phyloP scores from a whole-genome alignment of 1,284 basidiomycete genomes.

The Trichosporon sp. region DNA sequence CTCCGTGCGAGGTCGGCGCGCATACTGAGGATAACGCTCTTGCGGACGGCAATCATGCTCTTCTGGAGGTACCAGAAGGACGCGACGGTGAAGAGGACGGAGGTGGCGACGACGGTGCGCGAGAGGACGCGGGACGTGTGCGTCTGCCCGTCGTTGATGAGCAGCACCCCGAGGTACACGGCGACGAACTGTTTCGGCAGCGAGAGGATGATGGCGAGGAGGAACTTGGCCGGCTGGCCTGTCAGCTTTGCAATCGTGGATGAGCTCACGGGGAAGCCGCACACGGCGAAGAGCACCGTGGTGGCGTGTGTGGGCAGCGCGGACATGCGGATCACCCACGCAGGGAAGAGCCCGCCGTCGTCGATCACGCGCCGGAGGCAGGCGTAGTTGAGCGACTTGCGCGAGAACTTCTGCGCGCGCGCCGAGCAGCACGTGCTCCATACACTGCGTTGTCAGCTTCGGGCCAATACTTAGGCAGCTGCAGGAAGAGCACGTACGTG shows the following conservation, averaged over 20 bases:
- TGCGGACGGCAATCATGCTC: constrained; percentile 31
- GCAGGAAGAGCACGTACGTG: constrained; percentile 16
- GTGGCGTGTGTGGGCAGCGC: constrained; percentile 40
- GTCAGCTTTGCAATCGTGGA: background rate
- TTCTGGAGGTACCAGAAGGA: constrained; percentile 31
- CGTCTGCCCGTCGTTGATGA: background rate
- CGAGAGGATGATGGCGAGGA: constrained; percentile 39
- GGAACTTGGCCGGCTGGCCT: constrained; percentile 36
- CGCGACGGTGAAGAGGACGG: constrained; percentile 29
- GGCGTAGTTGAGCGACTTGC: constrained; percentile 45
- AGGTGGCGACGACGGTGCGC: constrained; percentile 26
- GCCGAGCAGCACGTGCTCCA: constrained; percentile 45
- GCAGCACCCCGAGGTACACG: constrained; percentile 26
- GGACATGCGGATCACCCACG: constrained; percentile 36
- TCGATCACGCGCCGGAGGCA: constrained; percentile 41
- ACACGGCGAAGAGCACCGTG: constrained; percentile 48
- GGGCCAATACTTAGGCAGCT: background rate
- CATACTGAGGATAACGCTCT: constrained; percentile 29
- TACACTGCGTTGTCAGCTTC: constrained; percentile 19
- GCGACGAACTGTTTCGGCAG: constrained; percentile 47
- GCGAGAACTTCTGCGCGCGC: constrained; percentile 40
- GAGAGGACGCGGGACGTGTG: constrained; percentile 23
- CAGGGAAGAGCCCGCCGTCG: constrained; percentile 45
- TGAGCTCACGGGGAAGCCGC: constrained; percentile 27
- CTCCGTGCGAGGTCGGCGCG: constrained; percentile 25